Conservation (phyloP, 768 basidiomycete genomes). For the Boletus subcaerulescens region DNA sequence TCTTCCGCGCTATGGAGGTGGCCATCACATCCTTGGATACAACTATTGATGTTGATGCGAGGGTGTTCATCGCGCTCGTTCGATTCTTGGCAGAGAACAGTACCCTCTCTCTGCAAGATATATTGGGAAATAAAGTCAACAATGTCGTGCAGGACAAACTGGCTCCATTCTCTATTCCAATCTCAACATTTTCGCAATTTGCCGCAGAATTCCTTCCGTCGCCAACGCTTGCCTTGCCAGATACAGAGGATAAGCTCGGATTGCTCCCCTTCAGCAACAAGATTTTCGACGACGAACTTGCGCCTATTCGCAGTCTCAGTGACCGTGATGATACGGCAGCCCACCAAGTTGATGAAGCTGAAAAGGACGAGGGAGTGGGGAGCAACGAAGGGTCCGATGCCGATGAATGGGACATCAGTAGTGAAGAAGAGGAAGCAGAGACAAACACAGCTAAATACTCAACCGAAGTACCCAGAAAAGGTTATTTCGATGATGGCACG, state of each 20-base stretch:
- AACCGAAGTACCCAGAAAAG: neutral
- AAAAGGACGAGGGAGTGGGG: conserved; percentile 19
- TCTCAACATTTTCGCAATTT: conserved; percentile 21
- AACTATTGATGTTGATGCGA: conserved; percentile 51
- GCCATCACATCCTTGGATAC: conserved; percentile 19
- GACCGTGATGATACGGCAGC: neutral
- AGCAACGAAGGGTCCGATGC: conserved; percentile 12
- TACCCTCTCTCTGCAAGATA: conserved; percentile 16
- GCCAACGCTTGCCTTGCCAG: neutral
- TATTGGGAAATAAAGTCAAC: conserved; percentile 31
- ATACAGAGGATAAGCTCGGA: neutral
- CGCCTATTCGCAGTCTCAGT: conserved; percentile 27
- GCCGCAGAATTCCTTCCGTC: conserved; percentile 18
- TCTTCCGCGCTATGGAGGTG: conserved; percentile 34
- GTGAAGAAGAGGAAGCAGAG: conserved; percentile 13
- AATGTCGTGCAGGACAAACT: conserved; percentile 24
- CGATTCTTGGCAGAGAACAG: conserved; percentile 31
- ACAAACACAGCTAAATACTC: neutral
- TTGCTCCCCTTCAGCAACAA: conserved; percentile 42
- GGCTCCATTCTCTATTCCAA: conserved; percentile 13
- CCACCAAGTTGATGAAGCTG: neutral
- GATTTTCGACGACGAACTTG: conserved; percentile 42
- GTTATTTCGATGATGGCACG: conserved; percentile 38
- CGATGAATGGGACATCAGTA: conserved; percentile 21
- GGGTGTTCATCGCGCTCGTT: conserved; percentile 47